Evolutionary conservation across 805 yeast genomes (phyloP), one percentile per base, ranked within the genome.

Genomic region (Saturnispora serradocipensis): DNA sequence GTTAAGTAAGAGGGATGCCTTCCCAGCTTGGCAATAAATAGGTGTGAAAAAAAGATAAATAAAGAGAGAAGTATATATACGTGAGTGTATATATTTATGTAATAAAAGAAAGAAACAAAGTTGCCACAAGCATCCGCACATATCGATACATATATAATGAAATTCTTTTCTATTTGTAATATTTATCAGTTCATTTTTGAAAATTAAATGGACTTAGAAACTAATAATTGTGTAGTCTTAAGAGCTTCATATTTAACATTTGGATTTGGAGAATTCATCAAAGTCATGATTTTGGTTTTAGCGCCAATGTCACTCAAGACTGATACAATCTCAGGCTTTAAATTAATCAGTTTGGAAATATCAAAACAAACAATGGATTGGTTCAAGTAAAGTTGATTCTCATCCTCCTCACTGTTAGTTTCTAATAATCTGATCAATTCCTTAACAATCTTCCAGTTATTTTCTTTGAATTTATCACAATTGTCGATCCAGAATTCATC

Each of bases 231-330:
- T n/a, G 97, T 88, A 4, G 97, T 89, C 67, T 87, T 88, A 63
- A 93, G 77, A 2, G 98, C 98, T 72, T 91, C 97, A 65, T 85
- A 93, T 65, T 91, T 87, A 58, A 93, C 90, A 64, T 88, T 93
- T 22, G 90, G 77, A 66, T 89, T 90, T 42, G 83, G 78, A 53
- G 82, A 80, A 61, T 79, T 81, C 81, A 93, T 82, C 56, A 89
- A 74, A 55, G 78, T 78, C 98, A 93, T 91, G 52, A 93, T 80
- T 66, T 81, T 79, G 22, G 85, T 72, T 73, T 93, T 93, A 57
- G 84, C 74, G 60, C 88, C 78, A 56, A 70, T 64, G 60, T 77
- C 69, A 61, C 72, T 74, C 47, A 86, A 66, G 13, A 80, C 71
- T 46, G 70, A 72, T 25, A 80, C 70, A 20, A 83, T 75, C 53